phyloP scores from a whole-genome alignment of 2,329 filamentous ascomycete species.

The Colletotrichum tropicicola region DNA sequence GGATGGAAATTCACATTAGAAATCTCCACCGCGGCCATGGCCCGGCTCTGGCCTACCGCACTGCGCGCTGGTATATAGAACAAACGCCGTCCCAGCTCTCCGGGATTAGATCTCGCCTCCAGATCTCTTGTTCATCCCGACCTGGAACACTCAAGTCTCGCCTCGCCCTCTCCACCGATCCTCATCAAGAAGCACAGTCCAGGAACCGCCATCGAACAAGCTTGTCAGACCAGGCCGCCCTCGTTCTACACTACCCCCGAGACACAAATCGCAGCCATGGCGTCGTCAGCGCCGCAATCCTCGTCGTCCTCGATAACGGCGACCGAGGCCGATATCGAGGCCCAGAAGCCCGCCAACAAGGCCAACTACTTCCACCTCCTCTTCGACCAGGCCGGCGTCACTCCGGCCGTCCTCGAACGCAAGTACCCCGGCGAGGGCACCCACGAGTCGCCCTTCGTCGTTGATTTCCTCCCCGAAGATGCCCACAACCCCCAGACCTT shows the following conservation, averaged over 20 bases:
- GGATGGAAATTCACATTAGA: slow-evolving; percentile 20
- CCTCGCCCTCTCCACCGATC: neutral
- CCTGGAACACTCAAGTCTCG: neutral
- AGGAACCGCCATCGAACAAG: neutral
- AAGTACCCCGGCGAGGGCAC: slow-evolving; percentile 69
- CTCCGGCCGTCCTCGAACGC: slow-evolving; percentile 62
- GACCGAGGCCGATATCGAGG: slow-evolving; percentile 52
- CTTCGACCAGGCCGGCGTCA: slow-evolving; percentile 66
- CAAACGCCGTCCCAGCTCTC: slow-evolving; percentile 6
- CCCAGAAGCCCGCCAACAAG: slow-evolving; percentile 41
- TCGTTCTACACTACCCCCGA: neutral
- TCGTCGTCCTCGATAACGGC: slow-evolving; percentile 42
- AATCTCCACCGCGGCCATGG: slow-evolving; percentile 14
- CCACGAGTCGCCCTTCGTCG: slow-evolving; percentile 67
- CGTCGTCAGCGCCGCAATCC: slow-evolving; percentile 34
- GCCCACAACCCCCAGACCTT: slow-evolving; percentile 70
- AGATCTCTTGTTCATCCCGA: slow-evolving; percentile 17
- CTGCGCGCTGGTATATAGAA: slow-evolving; percentile 14
- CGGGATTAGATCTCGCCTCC: slow-evolving; percentile 15
- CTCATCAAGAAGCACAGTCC: neutral
- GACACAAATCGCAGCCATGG: slow-evolving; percentile 8
- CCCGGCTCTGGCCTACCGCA: neutral
- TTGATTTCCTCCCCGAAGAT: slow-evolving; percentile 72
- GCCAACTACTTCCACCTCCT: slow-evolving; percentile 62
- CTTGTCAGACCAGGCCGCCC: slow-evolving; percentile 5